phyloP scores from a whole-genome alignment of 257 asterid species.

The Nyctanthes arbortristis region DNA sequence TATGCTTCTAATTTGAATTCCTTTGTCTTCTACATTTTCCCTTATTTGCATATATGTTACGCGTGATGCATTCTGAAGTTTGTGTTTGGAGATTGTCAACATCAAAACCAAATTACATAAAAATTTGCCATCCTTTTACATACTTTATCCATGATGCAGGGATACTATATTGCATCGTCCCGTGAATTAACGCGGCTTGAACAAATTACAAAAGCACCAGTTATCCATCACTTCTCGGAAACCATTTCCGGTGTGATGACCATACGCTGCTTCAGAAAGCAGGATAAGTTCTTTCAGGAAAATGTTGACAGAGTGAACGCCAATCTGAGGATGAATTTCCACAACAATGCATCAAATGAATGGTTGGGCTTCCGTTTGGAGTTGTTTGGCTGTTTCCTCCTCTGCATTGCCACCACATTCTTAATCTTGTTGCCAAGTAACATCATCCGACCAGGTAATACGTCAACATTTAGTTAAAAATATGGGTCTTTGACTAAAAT shows the following conservation, averaged over 20 bases:
- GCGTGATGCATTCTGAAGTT: too few relatives aligned
- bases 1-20: too few relatives aligned
- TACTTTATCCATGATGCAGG: conserved; percentile 37
- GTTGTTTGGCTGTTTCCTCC: conserved; percentile 58
- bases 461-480: background rate
- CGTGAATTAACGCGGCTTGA: conserved; percentile 74
- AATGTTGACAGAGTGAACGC: conserved; percentile 54
- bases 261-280: conserved; percentile 61
- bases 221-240: conserved; percentile 79
- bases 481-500: background rate
- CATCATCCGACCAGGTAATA: conserved; percentile 59
- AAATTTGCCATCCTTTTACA: background rate
- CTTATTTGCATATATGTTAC: too few relatives aligned
- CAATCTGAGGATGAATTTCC: conserved; percentile 60
- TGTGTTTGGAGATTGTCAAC: too few relatives aligned
- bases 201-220: conserved; percentile 66
- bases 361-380: conserved; percentile 86
- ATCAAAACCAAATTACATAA: too few relatives aligned
- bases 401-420: conserved; percentile 49
- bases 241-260: conserved; percentile 68
- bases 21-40: too few relatives aligned
- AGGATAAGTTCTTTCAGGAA: conserved; percentile 46
- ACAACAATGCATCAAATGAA: conserved; percentile 67
- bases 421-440: conserved; percentile 57
- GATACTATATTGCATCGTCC: conserved; percentile 62